These are phyloP conservation scores for Lachnellula hyalina DNA, from an alignment of 2,329 filamentous ascomycete species.

Conservation along the genomic window DNA sequence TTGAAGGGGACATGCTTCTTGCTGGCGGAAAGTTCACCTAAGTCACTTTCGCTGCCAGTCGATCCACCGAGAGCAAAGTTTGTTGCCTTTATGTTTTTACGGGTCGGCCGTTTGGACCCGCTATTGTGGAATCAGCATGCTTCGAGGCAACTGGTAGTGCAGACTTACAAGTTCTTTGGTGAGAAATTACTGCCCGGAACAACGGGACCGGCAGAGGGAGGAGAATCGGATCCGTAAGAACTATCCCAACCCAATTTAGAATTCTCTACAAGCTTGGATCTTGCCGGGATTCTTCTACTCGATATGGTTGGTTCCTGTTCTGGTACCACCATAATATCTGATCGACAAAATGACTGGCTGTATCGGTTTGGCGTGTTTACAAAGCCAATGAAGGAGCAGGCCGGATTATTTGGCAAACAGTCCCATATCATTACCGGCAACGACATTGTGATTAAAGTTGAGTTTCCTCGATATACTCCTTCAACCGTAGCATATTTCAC, in stretches of 20 bases:
- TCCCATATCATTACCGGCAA: slow-evolving; percentile 17
- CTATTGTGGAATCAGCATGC: neutral
- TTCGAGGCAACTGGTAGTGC: neutral
- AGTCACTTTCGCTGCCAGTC: neutral
- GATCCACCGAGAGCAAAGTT: neutral
- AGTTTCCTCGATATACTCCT: slow-evolving; percentile 15
- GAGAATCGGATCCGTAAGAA: slow-evolving; percentile 7
- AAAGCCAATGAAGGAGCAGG: slow-evolving; percentile 17
- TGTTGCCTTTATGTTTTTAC: neutral
- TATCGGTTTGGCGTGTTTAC: slow-evolving; percentile 8
- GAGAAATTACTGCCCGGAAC: neutral
- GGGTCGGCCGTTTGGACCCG: neutral
- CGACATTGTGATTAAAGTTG: slow-evolving; percentile 13
- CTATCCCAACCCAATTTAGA: slow-evolving; percentile 2
- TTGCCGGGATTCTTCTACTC: neutral
- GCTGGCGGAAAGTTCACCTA: neutral
- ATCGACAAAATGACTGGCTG: slow-evolving; percentile 1
- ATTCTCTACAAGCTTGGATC: neutral
- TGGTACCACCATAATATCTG: neutral
- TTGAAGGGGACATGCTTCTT: neutral
- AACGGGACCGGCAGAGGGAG: neutral
- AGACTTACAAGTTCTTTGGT: neutral
- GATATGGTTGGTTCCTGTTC: neutral
- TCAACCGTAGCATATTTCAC: slow-evolving; percentile 17
- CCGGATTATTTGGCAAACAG: slow-evolving; percentile 12